Evolutionary conservation across 2,329 filamentous ascomycete genomes (phyloP).

Genomic region (Beauveria medogensis): DNA sequence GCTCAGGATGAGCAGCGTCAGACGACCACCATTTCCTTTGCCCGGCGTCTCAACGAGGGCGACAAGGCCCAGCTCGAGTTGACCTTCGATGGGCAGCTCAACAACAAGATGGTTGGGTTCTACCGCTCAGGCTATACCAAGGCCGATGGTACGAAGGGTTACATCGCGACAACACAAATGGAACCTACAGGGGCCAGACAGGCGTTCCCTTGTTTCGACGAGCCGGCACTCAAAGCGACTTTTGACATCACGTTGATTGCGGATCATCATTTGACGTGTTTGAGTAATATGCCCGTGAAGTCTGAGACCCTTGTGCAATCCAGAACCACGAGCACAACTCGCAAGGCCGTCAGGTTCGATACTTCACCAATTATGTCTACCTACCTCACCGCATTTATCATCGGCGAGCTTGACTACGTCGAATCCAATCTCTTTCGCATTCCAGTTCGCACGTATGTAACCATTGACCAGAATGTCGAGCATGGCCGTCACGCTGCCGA

Average conservation of each 20-base stretch:
- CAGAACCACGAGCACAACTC: slow-evolving; percentile 13
- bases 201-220: slow-evolving; percentile 94
- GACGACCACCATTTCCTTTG: slow-evolving; percentile 72
- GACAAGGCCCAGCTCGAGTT: slow-evolving; percentile 58
- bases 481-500: slow-evolving; percentile 86
- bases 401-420: slow-evolving; percentile 89
- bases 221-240: slow-evolving; percentile 85
- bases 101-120: slow-evolving; percentile 96
- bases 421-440: slow-evolving; percentile 88
- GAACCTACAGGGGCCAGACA: slow-evolving; percentile 89
- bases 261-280: slow-evolving; percentile 76
- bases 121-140: slow-evolving; percentile 92
- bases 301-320: slow-evolving; percentile 67
- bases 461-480: slow-evolving; percentile 80
- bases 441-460: slow-evolving; percentile 85
- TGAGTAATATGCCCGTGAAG: slow-evolving; percentile 95
- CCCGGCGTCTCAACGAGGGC: slow-evolving; percentile 62
- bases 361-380: slow-evolving; percentile 92
- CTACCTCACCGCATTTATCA: slow-evolving; percentile 87
- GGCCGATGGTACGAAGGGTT: slow-evolving; percentile 66
- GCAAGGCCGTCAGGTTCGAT: slow-evolving; percentile 85
- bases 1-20: slow-evolving; percentile 72
- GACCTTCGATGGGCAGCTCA: slow-evolving; percentile 66
- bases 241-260: slow-evolving; percentile 89
- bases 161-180: slow-evolving; percentile 90